Percentiles rank a stretch among this genome's conserved stretches.
Conservation (phyloP, 1,139 yeast species). For the Protomyces inouyei region DNA sequence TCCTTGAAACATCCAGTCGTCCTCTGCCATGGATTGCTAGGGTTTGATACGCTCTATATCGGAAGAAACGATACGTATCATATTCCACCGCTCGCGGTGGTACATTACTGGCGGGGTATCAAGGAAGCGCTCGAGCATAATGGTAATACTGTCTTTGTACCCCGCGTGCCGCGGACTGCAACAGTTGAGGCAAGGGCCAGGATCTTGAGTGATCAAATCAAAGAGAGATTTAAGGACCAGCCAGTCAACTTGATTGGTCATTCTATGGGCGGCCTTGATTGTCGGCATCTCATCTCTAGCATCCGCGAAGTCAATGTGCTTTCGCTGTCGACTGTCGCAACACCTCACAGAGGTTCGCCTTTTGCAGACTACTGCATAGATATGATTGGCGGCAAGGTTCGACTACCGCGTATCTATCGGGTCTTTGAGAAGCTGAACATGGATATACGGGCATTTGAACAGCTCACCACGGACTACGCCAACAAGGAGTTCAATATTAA, state of each 20-base stretch:
- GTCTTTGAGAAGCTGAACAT: slow-evolving; percentile 13
- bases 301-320: slow-evolving; percentile 40
- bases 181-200: slow-evolving; percentile 64
- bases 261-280: slow-evolving; percentile 86
- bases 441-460: slow-evolving; percentile 26
- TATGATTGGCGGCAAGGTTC: slow-evolving; percentile 7
- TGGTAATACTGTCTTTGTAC: slow-evolving; percentile 67
- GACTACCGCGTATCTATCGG: slow-evolving; percentile 9
- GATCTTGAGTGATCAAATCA: slow-evolving; percentile 53
- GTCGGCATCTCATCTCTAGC: slow-evolving; percentile 64
- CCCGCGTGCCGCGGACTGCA: slow-evolving; percentile 80
- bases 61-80: slow-evolving; percentile 11
- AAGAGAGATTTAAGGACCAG: slow-evolving; percentile 40
- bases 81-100: slow-evolving; percentile 46
- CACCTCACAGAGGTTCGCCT: slow-evolving; percentile 85
- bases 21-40: slow-evolving; percentile 78
- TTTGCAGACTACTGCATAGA: slow-evolving; percentile 58
- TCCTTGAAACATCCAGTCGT: slow-evolving; percentile 56
- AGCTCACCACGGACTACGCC: slow-evolving; percentile 52
- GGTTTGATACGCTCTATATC: slow-evolving; percentile 55
- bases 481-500: slow-evolving; percentile 49
- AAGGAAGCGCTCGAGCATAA: slow-evolving; percentile 53
- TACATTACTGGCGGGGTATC: slow-evolving; percentile 64
- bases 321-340: slow-evolving; percentile 74
- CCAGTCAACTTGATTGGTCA: slow-evolving; percentile 74